A percentile compares a stretch with the other conserved stretches of the same genome.
phyloP scores from a whole-genome alignment of 1,284 basidiomycete species.

The Moniliella sp. region DNA sequence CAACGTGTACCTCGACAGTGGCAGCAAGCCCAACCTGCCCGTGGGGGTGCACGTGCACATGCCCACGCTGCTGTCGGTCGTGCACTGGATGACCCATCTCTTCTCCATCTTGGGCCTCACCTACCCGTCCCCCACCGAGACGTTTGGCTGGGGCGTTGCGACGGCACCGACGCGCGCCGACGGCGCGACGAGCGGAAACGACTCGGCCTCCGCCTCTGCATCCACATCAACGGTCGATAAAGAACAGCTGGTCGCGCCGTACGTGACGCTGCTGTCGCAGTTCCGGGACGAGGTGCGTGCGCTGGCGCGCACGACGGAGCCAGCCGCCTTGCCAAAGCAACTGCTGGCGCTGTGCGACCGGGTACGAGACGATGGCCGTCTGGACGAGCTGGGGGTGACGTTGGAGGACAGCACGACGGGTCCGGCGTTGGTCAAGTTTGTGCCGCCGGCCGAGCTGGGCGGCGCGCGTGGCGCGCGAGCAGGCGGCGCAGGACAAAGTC shows the following conservation, averaged over 20 bases:
- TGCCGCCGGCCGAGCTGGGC: slow-evolving; percentile 62
- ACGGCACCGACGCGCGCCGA: slow-evolving; percentile 5
- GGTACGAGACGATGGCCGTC: slow-evolving; percentile 66
- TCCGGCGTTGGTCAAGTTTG: slow-evolving; percentile 61
- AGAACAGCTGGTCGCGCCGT: slow-evolving; percentile 70
- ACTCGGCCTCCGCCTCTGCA: not conserved
- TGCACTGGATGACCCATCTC: slow-evolving; percentile 70
- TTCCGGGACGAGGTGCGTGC: slow-evolving; percentile 77
- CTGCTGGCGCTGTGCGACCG: slow-evolving; percentile 42
- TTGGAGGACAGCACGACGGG: slow-evolving; percentile 80
- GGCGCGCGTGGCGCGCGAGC: slow-evolving; percentile 72
- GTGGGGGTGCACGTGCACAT: slow-evolving; percentile 43
- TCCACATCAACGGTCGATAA: slow-evolving; percentile 40
- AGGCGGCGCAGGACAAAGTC: slow-evolving; percentile 51
- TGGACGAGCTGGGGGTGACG: slow-evolving; percentile 77
- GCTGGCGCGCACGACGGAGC: slow-evolving; percentile 45
- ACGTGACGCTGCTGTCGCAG: slow-evolving; percentile 58
- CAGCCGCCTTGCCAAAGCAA: slow-evolving; percentile 6
- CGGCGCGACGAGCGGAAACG: slow-evolving; percentile 35
- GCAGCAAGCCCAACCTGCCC: slow-evolving; percentile 36
- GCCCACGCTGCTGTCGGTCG: slow-evolving; percentile 49
- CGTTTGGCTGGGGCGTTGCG: slow-evolving; percentile 20
- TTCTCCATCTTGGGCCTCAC: slow-evolving; percentile 83
- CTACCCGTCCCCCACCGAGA: slow-evolving; percentile 41
- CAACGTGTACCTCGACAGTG: slow-evolving; percentile 73